Evolutionary conservation across 345 rosid genomes (phyloP).

Genomic region (Durio zibethinus): DNA sequence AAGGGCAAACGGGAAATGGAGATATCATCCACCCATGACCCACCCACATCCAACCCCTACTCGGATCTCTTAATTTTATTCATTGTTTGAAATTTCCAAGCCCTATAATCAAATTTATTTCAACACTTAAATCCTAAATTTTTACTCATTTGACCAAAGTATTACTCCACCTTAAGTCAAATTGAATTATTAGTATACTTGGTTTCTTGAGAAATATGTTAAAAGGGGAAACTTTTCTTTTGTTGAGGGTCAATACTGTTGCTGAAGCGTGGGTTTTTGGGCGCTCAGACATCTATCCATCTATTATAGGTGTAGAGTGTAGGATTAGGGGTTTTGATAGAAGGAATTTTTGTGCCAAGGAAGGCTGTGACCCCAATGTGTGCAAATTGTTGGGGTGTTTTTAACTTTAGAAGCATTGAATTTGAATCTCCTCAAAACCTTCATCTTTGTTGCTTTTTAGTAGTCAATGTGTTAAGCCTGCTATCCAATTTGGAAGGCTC

Average conservation of each 20-base stretch:
- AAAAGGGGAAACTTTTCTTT: not conserved
- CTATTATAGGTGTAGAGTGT: not conserved
- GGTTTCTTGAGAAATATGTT: not conserved
- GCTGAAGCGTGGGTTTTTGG: slow-evolving; percentile 29
- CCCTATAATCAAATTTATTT: not conserved
- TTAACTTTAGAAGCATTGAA: slow-evolving; percentile 23
- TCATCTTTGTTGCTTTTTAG: slow-evolving; percentile 38
- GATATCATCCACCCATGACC: slow-evolving; percentile 28
- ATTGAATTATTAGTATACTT: not conserved
- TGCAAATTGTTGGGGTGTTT: slow-evolving; percentile 24
- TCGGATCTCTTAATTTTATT: slow-evolving; percentile 21
- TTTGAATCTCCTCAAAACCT: slow-evolving; percentile 33
- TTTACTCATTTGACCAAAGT: not conserved
- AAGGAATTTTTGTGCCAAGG: slow-evolving; percentile 30
- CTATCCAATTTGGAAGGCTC: slow-evolving; percentile 31
- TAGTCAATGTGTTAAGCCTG: slow-evolving; percentile 29
- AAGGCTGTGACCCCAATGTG: slow-evolving; percentile 18
- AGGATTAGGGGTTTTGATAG: slow-evolving; percentile 17
- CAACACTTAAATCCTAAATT: not conserved
- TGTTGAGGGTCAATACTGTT: slow-evolving; percentile 16
- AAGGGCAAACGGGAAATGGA: slow-evolving; percentile 33
- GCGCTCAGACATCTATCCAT: slow-evolving; percentile 15
- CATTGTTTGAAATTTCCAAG: too few relatives aligned
- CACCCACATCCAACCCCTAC: slow-evolving; percentile 18
- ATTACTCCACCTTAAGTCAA: not conserved